Conservation (phyloP, 805 yeast species). For the Isabelozyma rhagii region DNA sequence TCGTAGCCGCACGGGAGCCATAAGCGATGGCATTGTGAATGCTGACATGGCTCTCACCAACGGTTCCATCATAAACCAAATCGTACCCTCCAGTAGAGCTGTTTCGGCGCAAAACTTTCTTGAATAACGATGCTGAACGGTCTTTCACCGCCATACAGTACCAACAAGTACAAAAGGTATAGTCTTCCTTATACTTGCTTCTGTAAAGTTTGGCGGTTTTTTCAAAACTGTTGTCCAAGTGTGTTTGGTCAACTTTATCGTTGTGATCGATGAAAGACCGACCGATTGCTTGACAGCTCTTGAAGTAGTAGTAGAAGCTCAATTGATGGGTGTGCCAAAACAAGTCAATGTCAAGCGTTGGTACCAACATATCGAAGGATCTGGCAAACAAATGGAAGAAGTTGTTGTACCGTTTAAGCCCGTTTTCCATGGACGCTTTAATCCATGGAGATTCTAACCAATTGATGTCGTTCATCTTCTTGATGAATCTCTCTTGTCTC, state of each 20-base stretch:
- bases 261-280: slow-evolving; percentile 16
- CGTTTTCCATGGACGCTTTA: slow-evolving; percentile 8
- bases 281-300: slow-evolving; percentile 3
- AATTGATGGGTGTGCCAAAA: slow-evolving; percentile 28
- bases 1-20: slow-evolving; percentile 4
- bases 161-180: slow-evolving; percentile 19
- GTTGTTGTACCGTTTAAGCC: slow-evolving; percentile 14
- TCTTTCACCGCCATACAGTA: slow-evolving; percentile 8
- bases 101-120: slow-evolving; percentile 3
- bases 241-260: slow-evolving; percentile 19
- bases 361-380: slow-evolving; percentile 10
- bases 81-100: not conserved
- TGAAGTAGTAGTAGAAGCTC: slow-evolving; percentile 10
- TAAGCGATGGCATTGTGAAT: slow-evolving; percentile 10
- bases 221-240: slow-evolving; percentile 12
- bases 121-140: slow-evolving; percentile 2
- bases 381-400: slow-evolving; percentile 9
- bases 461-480: slow-evolving; percentile 15
- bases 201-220: slow-evolving; percentile 13
- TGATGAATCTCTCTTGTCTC: slow-evolving; percentile 20
- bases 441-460: slow-evolving; percentile 14
- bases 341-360: slow-evolving; percentile 25
- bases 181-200: slow-evolving; percentile 9
- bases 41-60: slow-evolving; percentile 11
- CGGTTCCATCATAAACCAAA: slow-evolving; percentile 2